Evolutionary conservation across 306 rosid species (phyloP).

Genomic region (Quercus glauca): DNA sequence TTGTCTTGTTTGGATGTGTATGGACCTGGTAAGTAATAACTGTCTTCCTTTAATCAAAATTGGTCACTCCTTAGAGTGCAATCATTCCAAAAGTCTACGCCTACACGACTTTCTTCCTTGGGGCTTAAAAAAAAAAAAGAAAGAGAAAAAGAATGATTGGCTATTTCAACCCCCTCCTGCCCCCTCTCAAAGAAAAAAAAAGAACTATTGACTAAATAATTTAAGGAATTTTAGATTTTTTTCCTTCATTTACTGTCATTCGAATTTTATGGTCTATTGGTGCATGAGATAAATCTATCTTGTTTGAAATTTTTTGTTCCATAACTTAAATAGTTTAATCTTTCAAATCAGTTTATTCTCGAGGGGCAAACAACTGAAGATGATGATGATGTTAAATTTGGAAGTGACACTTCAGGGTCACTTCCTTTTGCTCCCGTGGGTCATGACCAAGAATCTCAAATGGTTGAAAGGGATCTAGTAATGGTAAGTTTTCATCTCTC

Average conservation of each 20-base stretch:
- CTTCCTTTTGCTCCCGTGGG: constrained; percentile 43
- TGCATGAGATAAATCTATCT: constrained; percentile 12
- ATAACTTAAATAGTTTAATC: constrained; percentile 5
- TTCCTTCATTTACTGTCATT: constrained; percentile 7
- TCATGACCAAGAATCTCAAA: constrained; percentile 54
- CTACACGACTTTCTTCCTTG: not conserved
- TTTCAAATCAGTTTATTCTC: constrained; percentile 37
- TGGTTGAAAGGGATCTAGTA: constrained; percentile 60
- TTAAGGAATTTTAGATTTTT: not conserved
- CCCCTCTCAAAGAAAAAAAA: not conserved
- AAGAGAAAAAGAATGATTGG: too few relatives aligned
- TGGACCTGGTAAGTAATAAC: not conserved
- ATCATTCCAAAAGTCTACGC: not conserved
- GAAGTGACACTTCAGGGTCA: constrained; percentile 51
- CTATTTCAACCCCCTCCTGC: too few relatives aligned
- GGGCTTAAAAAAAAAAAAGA: not conserved
- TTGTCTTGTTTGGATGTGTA: not conserved
- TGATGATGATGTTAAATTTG: constrained; percentile 35
- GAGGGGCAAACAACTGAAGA: constrained; percentile 39
- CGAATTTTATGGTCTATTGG: constrained; percentile 6
- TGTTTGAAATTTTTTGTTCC: constrained; percentile 18
- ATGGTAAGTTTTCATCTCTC: constrained; percentile 47
- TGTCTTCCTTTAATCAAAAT: not conserved
- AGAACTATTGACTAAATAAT: not conserved
- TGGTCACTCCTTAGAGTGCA: not conserved